Evolutionary conservation across 257 asterid genomes (phyloP), one percentile per base, ranked within the genome.

Genomic region (Penstemon barbatus): DNA sequence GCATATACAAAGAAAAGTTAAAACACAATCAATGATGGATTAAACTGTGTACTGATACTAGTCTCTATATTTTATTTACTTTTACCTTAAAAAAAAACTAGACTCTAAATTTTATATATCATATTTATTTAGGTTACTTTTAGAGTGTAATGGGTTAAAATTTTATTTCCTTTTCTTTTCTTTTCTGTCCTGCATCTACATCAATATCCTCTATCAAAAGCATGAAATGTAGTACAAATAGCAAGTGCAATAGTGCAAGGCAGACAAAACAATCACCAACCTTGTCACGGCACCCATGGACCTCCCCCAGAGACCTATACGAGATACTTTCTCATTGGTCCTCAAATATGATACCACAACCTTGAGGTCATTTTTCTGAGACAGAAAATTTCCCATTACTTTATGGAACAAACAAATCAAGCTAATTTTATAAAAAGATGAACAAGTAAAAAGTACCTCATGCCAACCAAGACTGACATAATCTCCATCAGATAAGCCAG

Each of bases 231-330:
- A 13, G 65, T 12, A 60, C 62, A 57, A 52, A 63, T 57, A 56
- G 50, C 8, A 36, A 57, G 58, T 68, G 13, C 50, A 5, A 66
- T 50, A 44, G 36, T 66, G 45, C 25, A 10, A 57, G 61, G 54
- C 44, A 70, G 38, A 56, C 33, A 43, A 74, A 72, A 66, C 6
- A 62, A 63, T 63, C 57, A 79, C 75, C 11, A 78, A 92, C 98
- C 98, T 83, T 37, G 98, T 92, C 45, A 90, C 98, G 38, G 99
- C 99, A 70, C 99, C 99, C 99, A 93, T 93, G 38, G 99, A 93
- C 78, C 99, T 82, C 62, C 99, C 99, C 99, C 97, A 93, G 64
- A 93, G 97, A 74, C 95, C 99, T 69, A 93, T 84, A 45, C 94
- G 87, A 52, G 99, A 93, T 55, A 90, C 74, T 63, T 79, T 85